Evolutionary conservation across 768 basidiomycete genomes (phyloP).

Genomic region (Auricularia sp.): DNA sequence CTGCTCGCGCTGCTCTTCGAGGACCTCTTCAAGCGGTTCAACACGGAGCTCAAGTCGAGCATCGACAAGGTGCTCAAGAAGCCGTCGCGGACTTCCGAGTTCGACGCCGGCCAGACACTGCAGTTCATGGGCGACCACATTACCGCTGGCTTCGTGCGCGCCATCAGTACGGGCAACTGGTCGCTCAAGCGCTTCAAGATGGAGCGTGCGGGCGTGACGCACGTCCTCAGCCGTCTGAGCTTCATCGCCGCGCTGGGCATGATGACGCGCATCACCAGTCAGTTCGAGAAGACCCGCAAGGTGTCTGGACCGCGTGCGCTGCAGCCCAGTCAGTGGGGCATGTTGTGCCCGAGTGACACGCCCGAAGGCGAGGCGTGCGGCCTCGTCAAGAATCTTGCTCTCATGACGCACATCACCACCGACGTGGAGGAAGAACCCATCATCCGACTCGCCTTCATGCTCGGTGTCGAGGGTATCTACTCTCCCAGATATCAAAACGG

Average conservation of each 20-base stretch:
- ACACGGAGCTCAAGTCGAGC: slow-evolving; percentile 84
- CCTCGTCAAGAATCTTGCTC: slow-evolving; percentile 92
- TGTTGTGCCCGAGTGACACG: slow-evolving; percentile 95
- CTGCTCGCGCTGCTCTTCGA: slow-evolving; percentile 92
- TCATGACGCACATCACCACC: slow-evolving; percentile 99
- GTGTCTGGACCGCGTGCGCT: slow-evolving; percentile 95
- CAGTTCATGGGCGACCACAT: slow-evolving; percentile 94
- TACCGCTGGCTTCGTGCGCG: slow-evolving; percentile 89
- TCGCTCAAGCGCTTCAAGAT: slow-evolving; percentile 98
- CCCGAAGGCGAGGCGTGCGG: slow-evolving; percentile 99
- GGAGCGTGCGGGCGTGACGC: slow-evolving; percentile 97
- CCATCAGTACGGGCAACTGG: slow-evolving; percentile 97
- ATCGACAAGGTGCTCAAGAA: slow-evolving; percentile 98
- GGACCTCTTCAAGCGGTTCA: slow-evolving; percentile 98
- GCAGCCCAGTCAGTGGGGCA: slow-evolving; percentile 98
- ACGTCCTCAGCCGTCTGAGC: slow-evolving; percentile 87
- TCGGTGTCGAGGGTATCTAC: slow-evolving; percentile 86
- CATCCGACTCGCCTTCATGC: slow-evolving; percentile 77
- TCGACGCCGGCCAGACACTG: slow-evolving; percentile 91
- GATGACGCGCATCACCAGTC: slow-evolving; percentile 99
- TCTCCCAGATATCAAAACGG: not conserved
- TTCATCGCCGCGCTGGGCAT: slow-evolving; percentile 98
- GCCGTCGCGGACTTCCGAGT: slow-evolving; percentile 85
- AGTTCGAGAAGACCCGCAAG: slow-evolving; percentile 98
- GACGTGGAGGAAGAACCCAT: slow-evolving; percentile 96